Evolutionary conservation across 495 filamentous ascomycete genomes (phyloP).

Genomic region (Neurospora sp.): DNA sequence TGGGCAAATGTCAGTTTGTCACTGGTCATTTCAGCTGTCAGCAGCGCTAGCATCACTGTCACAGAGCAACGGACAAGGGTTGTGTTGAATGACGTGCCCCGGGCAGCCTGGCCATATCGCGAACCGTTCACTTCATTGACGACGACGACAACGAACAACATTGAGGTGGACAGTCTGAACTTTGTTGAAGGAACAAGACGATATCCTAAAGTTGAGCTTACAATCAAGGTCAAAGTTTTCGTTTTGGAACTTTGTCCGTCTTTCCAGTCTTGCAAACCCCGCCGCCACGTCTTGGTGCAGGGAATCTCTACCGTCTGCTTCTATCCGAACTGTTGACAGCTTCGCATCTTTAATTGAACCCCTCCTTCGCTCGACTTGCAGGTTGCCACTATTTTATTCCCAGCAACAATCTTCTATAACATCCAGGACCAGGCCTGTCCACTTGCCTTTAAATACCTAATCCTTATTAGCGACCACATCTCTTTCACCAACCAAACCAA

Average conservation of each 20-base stretch:
- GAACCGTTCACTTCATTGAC: not conserved
- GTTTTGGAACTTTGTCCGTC: not conserved
- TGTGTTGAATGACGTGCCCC: constrained; percentile 8
- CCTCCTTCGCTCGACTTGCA: not conserved
- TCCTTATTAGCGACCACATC: not conserved
- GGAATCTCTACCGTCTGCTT: not conserved
- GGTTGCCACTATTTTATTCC: not conserved
- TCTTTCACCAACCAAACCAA: not conserved
- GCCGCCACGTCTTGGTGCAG: not conserved
- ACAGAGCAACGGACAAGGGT: not conserved
- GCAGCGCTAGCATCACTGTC: not conserved
- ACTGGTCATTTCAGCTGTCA: not conserved
- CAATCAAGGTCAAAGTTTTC: not conserved
- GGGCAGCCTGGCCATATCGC: not conserved
- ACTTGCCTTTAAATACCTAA: not conserved
- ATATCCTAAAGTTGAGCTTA: not conserved
- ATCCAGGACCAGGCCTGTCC: not conserved
- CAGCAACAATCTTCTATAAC: not conserved
- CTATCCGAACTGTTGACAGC: not conserved
- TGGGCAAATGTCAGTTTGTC: not conserved
- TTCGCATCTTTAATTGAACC: not conserved
- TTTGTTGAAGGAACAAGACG: not conserved
- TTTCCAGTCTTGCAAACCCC: not conserved
- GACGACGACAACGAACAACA: not conserved
- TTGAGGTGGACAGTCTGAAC: not conserved